Base-by-base conservation (phyloP, 805 yeast species). In the Candida coquimbonensis region DNA sequence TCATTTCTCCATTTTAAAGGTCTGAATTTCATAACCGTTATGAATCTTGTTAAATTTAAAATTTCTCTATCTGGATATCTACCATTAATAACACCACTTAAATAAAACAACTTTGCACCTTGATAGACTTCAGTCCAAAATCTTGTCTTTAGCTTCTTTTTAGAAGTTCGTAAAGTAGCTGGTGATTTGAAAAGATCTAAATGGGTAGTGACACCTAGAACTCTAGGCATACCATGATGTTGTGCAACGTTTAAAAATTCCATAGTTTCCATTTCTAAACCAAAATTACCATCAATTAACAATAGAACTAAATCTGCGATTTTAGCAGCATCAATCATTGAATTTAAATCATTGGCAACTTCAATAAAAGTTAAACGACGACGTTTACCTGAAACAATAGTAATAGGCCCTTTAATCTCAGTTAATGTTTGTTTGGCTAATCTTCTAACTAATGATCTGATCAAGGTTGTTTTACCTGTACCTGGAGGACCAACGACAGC, bases 1-100 rank as follows among this genome's bases (percentile, higher is more conserved):
- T 93, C 98, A 63, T 91, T 93, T 70, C 99, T 80, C 99, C 99
- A 93, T 64, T 93, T 93, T 56, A 95, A 72, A n/a, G 99, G 99
- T 60, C 99, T 78, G 67, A 95, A 95, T 64, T 95, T 93, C 98
- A 95, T 91, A 39, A 91, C 97, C 7, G 95, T 83, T 45, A 93
- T 86, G 62, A 95, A 93, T 54, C 99, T 74, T 4, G 95, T 83
- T 57, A 93, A 73, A 60, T 93, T 93, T 50, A 93, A 71, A 50
- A 93, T 86, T 63, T 93, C 99, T 56, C 99, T 75, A 64, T 93
- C 99, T 2, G 99, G 99, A 62, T 93, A 93, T 61, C 99, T 79
- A 37, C 99, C 99, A 60, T 93, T 95, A 43, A 93, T 76, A 40
- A 93, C 97, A 59, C 99, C 99, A 2, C 96, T 86, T 17, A 93